Evolutionary conservation across 768 basidiomycete species (phyloP).

Genomic region (Saitozyma podzolica): DNA sequence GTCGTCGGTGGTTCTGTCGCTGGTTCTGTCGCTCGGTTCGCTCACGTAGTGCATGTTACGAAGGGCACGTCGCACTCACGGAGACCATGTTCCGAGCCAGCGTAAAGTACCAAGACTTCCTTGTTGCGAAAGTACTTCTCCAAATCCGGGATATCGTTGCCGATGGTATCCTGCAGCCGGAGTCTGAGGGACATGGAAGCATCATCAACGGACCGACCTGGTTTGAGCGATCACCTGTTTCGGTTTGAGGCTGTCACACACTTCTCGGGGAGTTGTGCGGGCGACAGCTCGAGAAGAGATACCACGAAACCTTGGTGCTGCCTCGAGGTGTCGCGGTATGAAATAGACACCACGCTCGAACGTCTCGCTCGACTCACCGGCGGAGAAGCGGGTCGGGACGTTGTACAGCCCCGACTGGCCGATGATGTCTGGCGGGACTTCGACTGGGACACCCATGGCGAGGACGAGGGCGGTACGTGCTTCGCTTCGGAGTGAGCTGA

Average conservation of each 20-base stretch:
- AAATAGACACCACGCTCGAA: not conserved
- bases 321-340: not conserved
- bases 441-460: not conserved
- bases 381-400: constrained; percentile 37
- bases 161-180: constrained; percentile 43
- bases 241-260: too few species aligned
- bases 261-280: too few species aligned
- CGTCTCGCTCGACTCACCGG: constrained; percentile 23
- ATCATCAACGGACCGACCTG: constrained; percentile 1
- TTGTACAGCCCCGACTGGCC: constrained; percentile 44
- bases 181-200: constrained; percentile 19
- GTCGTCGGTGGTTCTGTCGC: too few species aligned
- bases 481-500: too few species aligned
- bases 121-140: constrained; percentile 38
- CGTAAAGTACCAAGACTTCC: constrained; percentile 47
- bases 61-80: constrained; percentile 20
- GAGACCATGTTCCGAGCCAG: constrained; percentile 43
- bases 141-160: constrained; percentile 37
- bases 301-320: too few species aligned
- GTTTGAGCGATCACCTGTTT: not conserved
- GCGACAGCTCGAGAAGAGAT: too few species aligned
- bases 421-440: constrained; percentile 38
- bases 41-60: not conserved
- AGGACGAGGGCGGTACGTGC: too few species aligned
- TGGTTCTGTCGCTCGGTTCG: too few species aligned